Evolutionary conservation across 176 grass and related monocot species (phyloP), one percentile per base, ranked within the genome.

Genomic region (Aegilops umbellulata): DNA sequence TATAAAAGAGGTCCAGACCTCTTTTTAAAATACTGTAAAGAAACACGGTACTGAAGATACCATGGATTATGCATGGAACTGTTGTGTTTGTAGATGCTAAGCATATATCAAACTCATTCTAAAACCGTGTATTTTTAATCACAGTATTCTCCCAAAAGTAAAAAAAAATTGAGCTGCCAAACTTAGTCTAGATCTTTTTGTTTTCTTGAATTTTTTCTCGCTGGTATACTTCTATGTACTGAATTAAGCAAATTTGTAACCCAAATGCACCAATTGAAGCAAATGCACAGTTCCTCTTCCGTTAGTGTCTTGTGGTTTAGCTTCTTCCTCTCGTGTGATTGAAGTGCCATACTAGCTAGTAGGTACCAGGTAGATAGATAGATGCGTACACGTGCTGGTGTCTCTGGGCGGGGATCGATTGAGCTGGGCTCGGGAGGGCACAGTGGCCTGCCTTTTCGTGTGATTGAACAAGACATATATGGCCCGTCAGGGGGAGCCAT

Each of bases 401-500:
- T 76, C 46, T 55, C 74, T 55, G 75, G 36, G 3, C 68, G 36
- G 69, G 34, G 79, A 77, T 82, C 17, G 44, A 76, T 29, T 51
- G 27, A 76, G 72, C 72, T 19, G 31, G 44, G 76, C 76, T 65
- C 58, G 58, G 42, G 22, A 46, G 41, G 24, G 22, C 26, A 85
- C 74, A 65, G 76, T 66, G 30, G 86, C 77, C 23, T 71, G 70
- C 77, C 53, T 88, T 90, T 79, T 55, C 24, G 51, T 57, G 86
- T 88, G 90, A 88, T 88, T 88, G 86, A 88, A 88, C 90, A 71
- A 82, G 82, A 85, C 89, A 76, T 47, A 25, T 78, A 79, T 55
- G 84, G 75, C 80, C 74, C 79, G 80, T 68, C 80, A 80, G 69
- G 69, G 69, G n/a, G 69, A 80, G 76, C 85, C 60, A 85, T 78